These are phyloP conservation scores for Primulina huaijiensis DNA, from an alignment of 257 asterid species.

Conservation along the genomic window DNA sequence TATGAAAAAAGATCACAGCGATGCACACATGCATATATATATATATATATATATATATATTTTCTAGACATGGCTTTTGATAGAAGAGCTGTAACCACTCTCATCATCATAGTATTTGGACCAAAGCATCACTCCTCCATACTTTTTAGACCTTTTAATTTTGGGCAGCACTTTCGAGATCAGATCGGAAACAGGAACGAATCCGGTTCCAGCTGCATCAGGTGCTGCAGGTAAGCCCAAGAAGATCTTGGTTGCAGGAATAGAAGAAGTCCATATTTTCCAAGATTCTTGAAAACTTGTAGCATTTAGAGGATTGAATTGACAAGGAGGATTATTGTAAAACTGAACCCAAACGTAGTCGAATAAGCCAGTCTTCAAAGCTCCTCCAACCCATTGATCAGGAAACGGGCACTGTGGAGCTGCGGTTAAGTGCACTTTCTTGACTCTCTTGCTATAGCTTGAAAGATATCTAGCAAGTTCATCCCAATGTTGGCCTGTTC, in stretches of 20 bases:
- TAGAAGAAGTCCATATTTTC: conserved; percentile 45
- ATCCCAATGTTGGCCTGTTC: conserved; percentile 47
- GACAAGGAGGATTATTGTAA: conserved; percentile 59
- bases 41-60: not conserved
- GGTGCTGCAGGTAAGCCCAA: conserved; percentile 61
- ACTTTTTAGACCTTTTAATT: conserved; percentile 47
- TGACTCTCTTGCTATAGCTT: conserved; percentile 33
- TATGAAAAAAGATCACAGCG: conserved; percentile 1
- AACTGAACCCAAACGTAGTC: conserved; percentile 66
- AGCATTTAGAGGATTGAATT: conserved; percentile 30
- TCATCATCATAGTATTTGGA: conserved; percentile 53
- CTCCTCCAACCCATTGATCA: conserved; percentile 48
- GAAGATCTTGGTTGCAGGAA: conserved; percentile 46
- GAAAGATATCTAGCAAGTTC: conserved; percentile 45
- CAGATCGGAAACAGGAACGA: conserved; percentile 43
- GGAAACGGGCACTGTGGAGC: conserved; percentile 74
- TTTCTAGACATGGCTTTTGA: conserved; percentile 45
- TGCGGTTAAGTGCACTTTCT: conserved; percentile 47
- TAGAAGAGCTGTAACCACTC: conserved; percentile 52
- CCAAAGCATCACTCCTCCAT: conserved; percentile 72
- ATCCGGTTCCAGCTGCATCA: conserved; percentile 58
- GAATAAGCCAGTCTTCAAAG: conserved; percentile 51
- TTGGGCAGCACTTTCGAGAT: conserved; percentile 48
- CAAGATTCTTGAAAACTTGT: conserved; percentile 36
- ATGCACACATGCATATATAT: not conserved